Evolutionary conservation across 352 stramenopile species (phyloP).

Genomic region (Thraustochytrium sp.): DNA sequence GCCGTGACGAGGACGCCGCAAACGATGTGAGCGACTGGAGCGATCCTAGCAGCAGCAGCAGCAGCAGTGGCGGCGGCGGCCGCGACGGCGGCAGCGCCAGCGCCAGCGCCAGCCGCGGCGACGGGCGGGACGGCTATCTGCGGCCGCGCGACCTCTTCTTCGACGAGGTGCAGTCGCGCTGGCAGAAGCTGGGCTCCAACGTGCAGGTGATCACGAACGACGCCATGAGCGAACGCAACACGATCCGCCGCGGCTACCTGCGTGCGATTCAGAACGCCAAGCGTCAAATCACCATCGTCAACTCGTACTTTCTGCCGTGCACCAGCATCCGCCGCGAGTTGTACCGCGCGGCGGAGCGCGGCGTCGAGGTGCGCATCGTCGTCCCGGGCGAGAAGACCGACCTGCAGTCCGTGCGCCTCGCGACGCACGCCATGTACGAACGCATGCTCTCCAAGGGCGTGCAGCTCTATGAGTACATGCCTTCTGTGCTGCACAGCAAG

Average conservation of each 20-base stretch:
- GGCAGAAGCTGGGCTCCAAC: constrained; percentile 29
- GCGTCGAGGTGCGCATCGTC: constrained; percentile 29
- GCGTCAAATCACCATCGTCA: constrained; percentile 22
- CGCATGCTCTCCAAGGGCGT: constrained; percentile 41
- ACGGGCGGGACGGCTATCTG: neutral
- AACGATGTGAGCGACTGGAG: too few relatives aligned
- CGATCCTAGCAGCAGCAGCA: neutral
- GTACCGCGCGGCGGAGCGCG: constrained; percentile 25
- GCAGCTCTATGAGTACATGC: constrained; percentile 38
- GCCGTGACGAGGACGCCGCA: too few relatives aligned
- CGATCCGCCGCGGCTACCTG: constrained; percentile 37
- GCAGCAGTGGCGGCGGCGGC: neutral
- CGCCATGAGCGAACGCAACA: constrained; percentile 34
- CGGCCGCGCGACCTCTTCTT: constrained; percentile 9
- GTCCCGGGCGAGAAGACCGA: constrained; percentile 31
- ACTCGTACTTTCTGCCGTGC: constrained; percentile 42
- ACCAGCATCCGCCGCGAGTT: constrained; percentile 29
- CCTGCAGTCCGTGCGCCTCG: constrained; percentile 13
- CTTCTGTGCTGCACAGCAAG: constrained; percentile 37
- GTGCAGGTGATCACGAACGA: constrained; percentile 43
- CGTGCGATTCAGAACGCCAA: constrained; percentile 31
- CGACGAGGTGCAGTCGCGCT: constrained; percentile 5
- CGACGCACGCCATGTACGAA: constrained; percentile 35
- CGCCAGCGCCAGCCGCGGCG: neutral
- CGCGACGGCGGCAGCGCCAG: neutral